Evolutionary conservation across 805 yeast species (phyloP).

Genomic region (Metschnikowia henanensis): DNA sequence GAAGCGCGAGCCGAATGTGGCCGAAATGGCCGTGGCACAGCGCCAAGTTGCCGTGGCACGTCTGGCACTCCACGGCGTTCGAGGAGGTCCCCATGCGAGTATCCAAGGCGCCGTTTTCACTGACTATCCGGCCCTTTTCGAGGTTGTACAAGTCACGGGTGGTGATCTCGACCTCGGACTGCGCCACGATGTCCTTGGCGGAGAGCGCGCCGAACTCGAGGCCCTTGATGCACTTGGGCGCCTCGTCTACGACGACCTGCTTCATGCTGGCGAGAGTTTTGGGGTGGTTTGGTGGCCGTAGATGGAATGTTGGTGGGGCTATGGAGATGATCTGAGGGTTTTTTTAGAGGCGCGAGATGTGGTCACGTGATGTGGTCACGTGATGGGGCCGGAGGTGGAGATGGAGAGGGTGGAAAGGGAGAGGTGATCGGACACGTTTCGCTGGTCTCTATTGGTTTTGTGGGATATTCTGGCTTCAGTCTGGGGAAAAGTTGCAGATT

Average conservation of each 20-base stretch:
- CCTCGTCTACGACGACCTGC: conserved; percentile 65
- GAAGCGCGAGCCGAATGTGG: conserved; percentile 86
- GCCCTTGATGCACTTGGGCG: conserved; percentile 89
- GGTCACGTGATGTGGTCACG: background rate
- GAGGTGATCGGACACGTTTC: too few relatives aligned
- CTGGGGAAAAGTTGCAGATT: too few relatives aligned
- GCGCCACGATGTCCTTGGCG: conserved; percentile 86
- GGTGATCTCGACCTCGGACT: conserved; percentile 90
- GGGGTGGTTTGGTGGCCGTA: background rate
- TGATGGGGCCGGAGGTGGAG: too few relatives aligned
- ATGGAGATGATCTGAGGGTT: conserved; percentile 2
- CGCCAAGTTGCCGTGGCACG: conserved; percentile 90
- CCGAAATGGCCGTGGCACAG: conserved; percentile 99
- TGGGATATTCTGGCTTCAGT: too few relatives aligned
- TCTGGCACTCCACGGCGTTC: conserved; percentile 79
- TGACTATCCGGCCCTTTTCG: conserved; percentile 85
- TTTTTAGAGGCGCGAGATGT: too few relatives aligned
- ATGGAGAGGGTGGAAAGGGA: too few relatives aligned
- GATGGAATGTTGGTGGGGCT: background rate
- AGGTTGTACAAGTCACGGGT: conserved; percentile 91
- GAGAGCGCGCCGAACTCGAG: conserved; percentile 92
- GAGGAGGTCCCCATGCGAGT: conserved; percentile 92
- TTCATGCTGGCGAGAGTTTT: conserved; percentile 27
- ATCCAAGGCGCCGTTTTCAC: conserved; percentile 84
- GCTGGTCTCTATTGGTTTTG: too few relatives aligned